Evolutionary conservation across 1,284 basidiomycete species (phyloP), one percentile per base, ranked within the genome.

Genomic region (Ustilago trichophora): DNA sequence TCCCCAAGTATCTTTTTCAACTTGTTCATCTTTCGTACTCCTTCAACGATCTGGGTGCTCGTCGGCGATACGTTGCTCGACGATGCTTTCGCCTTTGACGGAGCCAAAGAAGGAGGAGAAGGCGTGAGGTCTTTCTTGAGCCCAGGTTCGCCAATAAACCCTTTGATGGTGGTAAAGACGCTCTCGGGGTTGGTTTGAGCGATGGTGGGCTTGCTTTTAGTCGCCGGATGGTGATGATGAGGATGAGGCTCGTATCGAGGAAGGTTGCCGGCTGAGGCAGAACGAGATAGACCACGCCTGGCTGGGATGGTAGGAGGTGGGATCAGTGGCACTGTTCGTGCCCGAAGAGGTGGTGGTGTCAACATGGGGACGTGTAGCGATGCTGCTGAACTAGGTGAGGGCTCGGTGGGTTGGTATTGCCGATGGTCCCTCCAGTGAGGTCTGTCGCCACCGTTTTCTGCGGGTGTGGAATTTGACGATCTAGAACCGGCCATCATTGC

Each of bases 1-100:
- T 60, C 57, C 1, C 64, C 64, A 2, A 67, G 37, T 11, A 67
- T 41, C 32, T 62, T 34, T 26, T 57, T 56, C 26, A 67, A 49
- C 36, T 67, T 67, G 45, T 60, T 57, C 27, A 56, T 24, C 27
- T 52, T 56, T 9, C 64, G 57, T 8, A 48, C 37, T 19, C 41
- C 43, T 19, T 36, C 47, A 18, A 65, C 35, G 41, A 65, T 65
- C 34, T 65, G 50, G 3, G 62, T 65, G 49, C 53, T 56, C 2
- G 60, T 63, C 16, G 52, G 53, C 12, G 54, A 64, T 2, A 21
- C 25, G 10, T 37, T 31, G n/a, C 10, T 13, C 13, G 31, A 9
- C 4, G 19, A 31, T 9, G 8, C 13, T 29, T n/a, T n/a, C n/a
- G n/a, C n/a, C n/a, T n/a, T n/a, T n/a, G 24, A 11, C 15, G 12